A percentile compares a stretch with the other conserved stretches of the same genome.
These are phyloP conservation scores for Saussurea involucrata DNA, from an alignment of 129 eudicot species.

Conservation along the genomic window DNA sequence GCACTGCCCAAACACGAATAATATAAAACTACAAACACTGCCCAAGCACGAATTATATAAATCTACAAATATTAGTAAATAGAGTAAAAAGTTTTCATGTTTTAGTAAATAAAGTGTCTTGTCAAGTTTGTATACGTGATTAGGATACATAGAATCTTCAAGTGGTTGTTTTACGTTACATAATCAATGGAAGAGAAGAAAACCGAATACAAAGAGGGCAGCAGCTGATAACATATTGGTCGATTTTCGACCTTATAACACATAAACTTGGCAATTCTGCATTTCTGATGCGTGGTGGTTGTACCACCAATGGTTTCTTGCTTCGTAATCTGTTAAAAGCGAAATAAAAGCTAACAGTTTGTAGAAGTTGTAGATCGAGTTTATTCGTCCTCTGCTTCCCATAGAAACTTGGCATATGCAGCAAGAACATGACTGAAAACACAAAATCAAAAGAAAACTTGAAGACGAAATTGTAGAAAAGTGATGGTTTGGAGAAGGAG, in stretches of 20 bases:
- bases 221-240: background rate
- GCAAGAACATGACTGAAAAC: slow-evolving; percentile 57
- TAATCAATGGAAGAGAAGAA: background rate
- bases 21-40: too few relatives aligned
- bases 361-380: background rate
- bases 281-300: background rate
- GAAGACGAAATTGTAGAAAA: background rate
- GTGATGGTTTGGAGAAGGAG: background rate
- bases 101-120: too few relatives aligned
- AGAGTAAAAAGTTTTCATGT: too few relatives aligned
- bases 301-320: background rate
- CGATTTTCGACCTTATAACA: background rate
- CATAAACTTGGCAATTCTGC: background rate
- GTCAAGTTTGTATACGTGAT: too few relatives aligned
- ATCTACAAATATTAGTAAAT: too few relatives aligned
- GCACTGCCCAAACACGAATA: too few relatives aligned
- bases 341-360: background rate
- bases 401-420: slow-evolving; percentile 70
- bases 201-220: background rate
- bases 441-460: background rate
- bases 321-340: background rate
- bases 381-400: slow-evolving; percentile 55
- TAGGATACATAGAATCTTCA: too few relatives aligned
- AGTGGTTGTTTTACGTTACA: too few relatives aligned
- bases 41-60: too few relatives aligned